Conservation (phyloP, 148 eudicot genomes). For the Fagopyrum tataricum region DNA sequence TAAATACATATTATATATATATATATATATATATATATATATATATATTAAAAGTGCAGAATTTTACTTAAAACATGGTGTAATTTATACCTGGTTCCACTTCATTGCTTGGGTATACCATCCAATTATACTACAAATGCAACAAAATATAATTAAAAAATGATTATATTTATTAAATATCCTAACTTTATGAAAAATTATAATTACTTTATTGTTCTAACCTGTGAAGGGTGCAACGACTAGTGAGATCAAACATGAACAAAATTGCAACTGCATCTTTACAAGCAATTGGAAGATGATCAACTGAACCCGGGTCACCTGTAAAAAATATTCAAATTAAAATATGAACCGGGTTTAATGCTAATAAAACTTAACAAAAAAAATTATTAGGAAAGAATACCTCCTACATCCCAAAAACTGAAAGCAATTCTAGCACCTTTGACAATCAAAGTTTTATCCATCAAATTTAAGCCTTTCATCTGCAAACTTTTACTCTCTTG, state of each 20-base stretch:
- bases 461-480: constrained; percentile 75
- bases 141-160: neutral
- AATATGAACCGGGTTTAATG: neutral
- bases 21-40: too few relatives aligned
- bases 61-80: too few relatives aligned
- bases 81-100: constrained; percentile 57
- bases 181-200: neutral
- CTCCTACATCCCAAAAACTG: constrained; percentile 92
- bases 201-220: neutral
- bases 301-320: constrained; percentile 51
- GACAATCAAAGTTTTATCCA: constrained; percentile 60
- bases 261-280: constrained; percentile 76
- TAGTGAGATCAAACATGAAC: constrained; percentile 86
- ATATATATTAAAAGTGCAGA: too few relatives aligned
- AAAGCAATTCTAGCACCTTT: constrained; percentile 78
- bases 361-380: neutral
- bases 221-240: constrained; percentile 71
- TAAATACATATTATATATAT: neutral
- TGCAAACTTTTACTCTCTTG: constrained; percentile 54
- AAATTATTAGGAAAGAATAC: constrained; percentile 20
- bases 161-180: constrained; percentile 1
- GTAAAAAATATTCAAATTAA: neutral
- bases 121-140: constrained; percentile 51
- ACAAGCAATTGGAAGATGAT: constrained; percentile 78
- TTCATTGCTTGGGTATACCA: constrained; percentile 73